phyloP scores from a whole-genome alignment of 352 stramenopile species.

The Pythium apleroticum region DNA sequence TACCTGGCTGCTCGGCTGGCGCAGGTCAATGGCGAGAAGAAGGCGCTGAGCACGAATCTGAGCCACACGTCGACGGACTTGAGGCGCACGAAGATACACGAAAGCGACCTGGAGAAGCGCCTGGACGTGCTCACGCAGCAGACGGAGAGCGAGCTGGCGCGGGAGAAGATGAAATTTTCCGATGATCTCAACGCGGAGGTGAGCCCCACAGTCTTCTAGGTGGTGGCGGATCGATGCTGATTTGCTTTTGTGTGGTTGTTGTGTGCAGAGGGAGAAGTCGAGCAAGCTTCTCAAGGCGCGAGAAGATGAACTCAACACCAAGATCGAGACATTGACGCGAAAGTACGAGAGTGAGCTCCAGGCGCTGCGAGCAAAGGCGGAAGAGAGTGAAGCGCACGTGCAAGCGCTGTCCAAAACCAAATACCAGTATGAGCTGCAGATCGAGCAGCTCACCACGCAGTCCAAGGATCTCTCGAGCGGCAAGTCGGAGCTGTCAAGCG shows the following conservation, averaged over 20 bases:
- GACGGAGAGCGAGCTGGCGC: slow-evolving; percentile 53
- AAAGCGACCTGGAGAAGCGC: slow-evolving; percentile 45
- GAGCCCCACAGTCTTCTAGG: background rate
- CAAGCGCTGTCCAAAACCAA: slow-evolving; percentile 71
- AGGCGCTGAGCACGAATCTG: slow-evolving; percentile 37
- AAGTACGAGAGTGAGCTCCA: slow-evolving; percentile 70
- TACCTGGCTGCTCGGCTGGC: slow-evolving; percentile 89
- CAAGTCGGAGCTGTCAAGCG: slow-evolving; percentile 38
- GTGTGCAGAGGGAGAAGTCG: slow-evolving; percentile 55
- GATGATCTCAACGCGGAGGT: slow-evolving; percentile 63
- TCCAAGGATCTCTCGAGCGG: slow-evolving; percentile 54
- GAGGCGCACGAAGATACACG: slow-evolving; percentile 39
- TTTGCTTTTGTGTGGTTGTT: background rate
- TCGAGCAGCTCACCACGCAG: slow-evolving; percentile 67
- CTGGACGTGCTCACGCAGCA: slow-evolving; percentile 54
- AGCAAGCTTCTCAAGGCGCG: slow-evolving; percentile 47
- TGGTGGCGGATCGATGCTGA: too few relatives aligned
- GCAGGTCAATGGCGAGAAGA: slow-evolving; percentile 70
- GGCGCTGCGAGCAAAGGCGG: slow-evolving; percentile 39
- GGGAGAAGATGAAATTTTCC: slow-evolving; percentile 67
- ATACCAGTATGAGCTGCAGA: slow-evolving; percentile 78
- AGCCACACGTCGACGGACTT: slow-evolving; percentile 49
- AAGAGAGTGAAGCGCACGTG: slow-evolving; percentile 48
- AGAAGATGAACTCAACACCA: slow-evolving; percentile 64
- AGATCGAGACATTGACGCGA: slow-evolving; percentile 54